Percentiles rank a stretch among this genome's conserved stretches.
Conservation (phyloP, 192 early-diverging fungal species). For the Allomyces javanicus region DNA sequence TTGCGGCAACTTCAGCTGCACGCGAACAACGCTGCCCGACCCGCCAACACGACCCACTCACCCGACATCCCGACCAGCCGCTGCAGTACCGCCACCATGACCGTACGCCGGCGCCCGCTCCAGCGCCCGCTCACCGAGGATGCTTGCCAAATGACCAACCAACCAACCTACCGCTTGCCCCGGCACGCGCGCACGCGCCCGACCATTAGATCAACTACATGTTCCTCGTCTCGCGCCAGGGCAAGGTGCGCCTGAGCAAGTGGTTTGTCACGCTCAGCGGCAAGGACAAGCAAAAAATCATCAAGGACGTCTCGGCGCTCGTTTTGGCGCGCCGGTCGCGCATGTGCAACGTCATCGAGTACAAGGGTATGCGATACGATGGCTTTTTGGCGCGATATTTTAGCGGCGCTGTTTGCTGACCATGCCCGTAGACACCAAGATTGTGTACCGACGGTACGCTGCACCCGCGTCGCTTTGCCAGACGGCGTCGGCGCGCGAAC, state of each 20-base stretch:
- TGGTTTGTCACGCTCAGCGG: conserved; percentile 54
- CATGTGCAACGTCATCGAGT: conserved; percentile 98
- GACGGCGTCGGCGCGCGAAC: no score
- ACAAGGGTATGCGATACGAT: conserved; percentile 42
- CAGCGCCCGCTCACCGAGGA: no score
- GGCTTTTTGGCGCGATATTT: conserved; percentile 1
- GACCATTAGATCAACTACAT: conserved; percentile 44
- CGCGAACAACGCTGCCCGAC: no score
- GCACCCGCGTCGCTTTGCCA: no score
- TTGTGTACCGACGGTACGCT: conserved; percentile 42
- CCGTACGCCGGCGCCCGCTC: no score
- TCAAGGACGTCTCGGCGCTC: conserved; percentile 81
- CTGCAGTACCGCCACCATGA: no score
- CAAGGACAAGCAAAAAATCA: conserved; percentile 87
- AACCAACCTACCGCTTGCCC: no score
- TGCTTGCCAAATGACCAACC: no score
- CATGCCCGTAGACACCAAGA: conserved; percentile 25
- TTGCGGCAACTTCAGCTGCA: no score
- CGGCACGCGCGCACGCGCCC: no score
- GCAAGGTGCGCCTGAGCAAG: conserved; percentile 59
- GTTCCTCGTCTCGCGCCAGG: conserved; percentile 60
- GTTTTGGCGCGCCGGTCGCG: conserved; percentile 72
- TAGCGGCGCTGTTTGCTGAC: background rate
- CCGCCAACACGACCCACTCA: no score
- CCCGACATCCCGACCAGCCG: no score